Evolutionary conservation across 257 asterid genomes (phyloP).

Genomic region (Ocimum tenuiflorum): DNA sequence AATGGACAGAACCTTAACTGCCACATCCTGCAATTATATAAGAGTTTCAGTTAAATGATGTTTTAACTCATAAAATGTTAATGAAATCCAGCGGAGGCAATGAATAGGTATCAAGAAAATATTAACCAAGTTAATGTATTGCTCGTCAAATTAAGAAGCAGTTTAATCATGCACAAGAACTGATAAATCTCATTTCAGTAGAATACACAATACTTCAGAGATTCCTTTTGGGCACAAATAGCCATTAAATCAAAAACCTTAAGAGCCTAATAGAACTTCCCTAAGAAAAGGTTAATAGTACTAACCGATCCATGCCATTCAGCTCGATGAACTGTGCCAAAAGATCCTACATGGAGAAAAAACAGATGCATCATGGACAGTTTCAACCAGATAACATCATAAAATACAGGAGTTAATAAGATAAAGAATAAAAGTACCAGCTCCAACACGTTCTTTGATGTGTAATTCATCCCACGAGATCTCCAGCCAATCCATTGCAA

Average conservation of each 20-base stretch:
- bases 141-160: background rate
- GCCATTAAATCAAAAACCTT: slow-evolving; percentile 12
- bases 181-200: background rate
- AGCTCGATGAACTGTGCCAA: slow-evolving; percentile 98
- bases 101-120: background rate
- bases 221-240: background rate
- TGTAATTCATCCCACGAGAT: slow-evolving; percentile 92
- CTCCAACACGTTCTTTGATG: slow-evolving; percentile 91
- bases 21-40: slow-evolving; percentile 68
- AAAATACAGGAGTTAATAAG: background rate
- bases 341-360: slow-evolving; percentile 55
- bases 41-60: background rate
- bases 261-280: too few species aligned
- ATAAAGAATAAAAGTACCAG: slow-evolving; percentile 45
- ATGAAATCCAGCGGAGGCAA: too few species aligned
- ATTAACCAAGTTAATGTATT: background rate
- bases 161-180: slow-evolving; percentile 3
- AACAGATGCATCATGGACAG: slow-evolving; percentile 9
- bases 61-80: background rate
- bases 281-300: background rate
- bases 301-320: slow-evolving; percentile 99
- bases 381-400: background rate
- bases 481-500: slow-evolving; percentile 98
- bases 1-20: slow-evolving; percentile 71
- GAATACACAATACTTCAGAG: background rate